A percentile compares a stretch with the other conserved stretches of the same genome.
Evolutionary conservation across 768 basidiomycete species (phyloP).

Genomic region (Mrakia blollopis): DNA sequence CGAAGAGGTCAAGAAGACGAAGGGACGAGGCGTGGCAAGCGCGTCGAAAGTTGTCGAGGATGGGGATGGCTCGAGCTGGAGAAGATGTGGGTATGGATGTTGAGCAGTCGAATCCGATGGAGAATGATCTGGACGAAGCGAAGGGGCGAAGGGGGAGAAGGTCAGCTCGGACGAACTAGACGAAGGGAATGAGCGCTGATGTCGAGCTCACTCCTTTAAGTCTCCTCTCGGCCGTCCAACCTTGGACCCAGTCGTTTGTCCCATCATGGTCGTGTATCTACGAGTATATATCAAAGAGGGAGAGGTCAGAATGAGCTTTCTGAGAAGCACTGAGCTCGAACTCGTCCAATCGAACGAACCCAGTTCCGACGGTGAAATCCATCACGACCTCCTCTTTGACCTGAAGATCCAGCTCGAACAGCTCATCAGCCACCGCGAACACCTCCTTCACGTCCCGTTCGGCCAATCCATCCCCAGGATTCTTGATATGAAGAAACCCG

Average conservation of each 20-base stretch:
- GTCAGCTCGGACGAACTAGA: background rate
- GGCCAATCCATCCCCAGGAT: background rate
- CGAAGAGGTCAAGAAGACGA: constrained; percentile 14
- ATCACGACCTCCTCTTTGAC: constrained; percentile 8
- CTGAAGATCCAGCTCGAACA: constrained; percentile 2
- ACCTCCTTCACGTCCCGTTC: background rate
- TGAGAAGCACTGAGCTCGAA: no score
- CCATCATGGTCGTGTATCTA: constrained; percentile 11
- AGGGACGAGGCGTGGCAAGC: background rate
- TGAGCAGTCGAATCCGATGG: background rate
- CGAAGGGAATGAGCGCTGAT: background rate
- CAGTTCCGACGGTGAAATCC: background rate
- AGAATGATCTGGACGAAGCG: background rate
- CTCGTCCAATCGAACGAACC: background rate
- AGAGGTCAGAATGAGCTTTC: background rate
- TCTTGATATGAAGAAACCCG: constrained; percentile 10
- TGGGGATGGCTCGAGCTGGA: background rate
- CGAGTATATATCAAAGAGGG: background rate
- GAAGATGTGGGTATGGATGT: background rate
- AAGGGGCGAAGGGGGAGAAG: background rate
- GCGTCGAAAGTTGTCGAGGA: constrained; percentile 1
- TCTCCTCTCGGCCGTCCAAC: background rate
- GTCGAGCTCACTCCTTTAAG: constrained; percentile 4
- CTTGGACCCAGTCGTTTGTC: background rate
- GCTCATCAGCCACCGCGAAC: background rate